These are phyloP conservation scores for Calonectria leucothoes DNA, from an alignment of 2,329 filamentous ascomycete species.

Conservation along the genomic window DNA sequence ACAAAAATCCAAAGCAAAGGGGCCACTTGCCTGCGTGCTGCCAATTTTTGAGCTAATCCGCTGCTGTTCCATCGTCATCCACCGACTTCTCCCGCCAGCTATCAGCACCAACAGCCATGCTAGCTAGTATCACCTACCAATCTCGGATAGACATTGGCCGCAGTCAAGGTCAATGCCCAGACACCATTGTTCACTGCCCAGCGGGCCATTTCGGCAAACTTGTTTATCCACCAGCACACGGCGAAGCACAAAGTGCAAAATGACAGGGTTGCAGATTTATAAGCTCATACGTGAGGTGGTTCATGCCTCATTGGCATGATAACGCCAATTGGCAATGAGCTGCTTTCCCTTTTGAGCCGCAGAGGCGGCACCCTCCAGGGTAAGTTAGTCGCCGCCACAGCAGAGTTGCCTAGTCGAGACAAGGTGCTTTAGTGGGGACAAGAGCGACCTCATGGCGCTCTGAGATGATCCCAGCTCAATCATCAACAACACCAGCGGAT, in stretches of 20 bases:
- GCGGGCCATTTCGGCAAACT: neutral
- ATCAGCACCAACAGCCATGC: neutral
- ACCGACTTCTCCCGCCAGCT: slow-evolving; percentile 40
- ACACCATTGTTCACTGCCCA: neutral
- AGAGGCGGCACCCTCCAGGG: neutral
- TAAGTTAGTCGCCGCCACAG: neutral
- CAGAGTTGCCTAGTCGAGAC: neutral
- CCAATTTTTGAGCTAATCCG: neutral
- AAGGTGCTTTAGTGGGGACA: slow-evolving; percentile 3
- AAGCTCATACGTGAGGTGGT: neutral
- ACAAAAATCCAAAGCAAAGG: neutral
- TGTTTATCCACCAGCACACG: neutral
- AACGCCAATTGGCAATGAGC: slow-evolving; percentile 4
- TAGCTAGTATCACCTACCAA: neutral
- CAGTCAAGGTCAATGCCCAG: neutral
- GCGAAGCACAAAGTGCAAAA: neutral
- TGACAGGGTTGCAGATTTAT: neutral
- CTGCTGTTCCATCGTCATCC: slow-evolving; percentile 26
- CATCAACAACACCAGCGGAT: neutral
- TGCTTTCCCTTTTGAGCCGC: slow-evolving; percentile 3
- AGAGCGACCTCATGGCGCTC: neutral
- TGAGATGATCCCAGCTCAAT: neutral
- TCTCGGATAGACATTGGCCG: slow-evolving; percentile 3
- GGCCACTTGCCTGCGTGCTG: neutral
- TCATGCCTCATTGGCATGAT: slow-evolving; percentile 1